These are phyloP conservation scores for Chlorella sp. DNA, from an alignment of 139 green algal genomes.

Conservation along the genomic window DNA sequence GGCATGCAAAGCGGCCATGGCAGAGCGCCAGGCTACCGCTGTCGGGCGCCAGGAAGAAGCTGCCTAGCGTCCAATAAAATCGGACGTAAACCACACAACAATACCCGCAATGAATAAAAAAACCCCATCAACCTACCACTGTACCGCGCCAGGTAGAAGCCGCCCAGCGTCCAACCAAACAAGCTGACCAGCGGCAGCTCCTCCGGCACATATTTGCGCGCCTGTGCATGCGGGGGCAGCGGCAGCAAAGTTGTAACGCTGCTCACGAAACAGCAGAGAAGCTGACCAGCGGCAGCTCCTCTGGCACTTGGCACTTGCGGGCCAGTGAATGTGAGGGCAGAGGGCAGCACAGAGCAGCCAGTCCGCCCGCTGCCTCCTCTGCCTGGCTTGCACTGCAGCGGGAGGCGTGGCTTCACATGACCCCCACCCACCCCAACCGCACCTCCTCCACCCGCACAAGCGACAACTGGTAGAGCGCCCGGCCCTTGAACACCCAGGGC, in stretches of 20 bases:
- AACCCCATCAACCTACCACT: constrained; percentile 65
- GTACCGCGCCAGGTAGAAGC: constrained; percentile 94
- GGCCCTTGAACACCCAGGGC: constrained; percentile 82
- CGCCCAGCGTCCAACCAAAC: constrained; percentile 92
- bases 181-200: constrained; percentile 86
- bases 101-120: too few relatives aligned
- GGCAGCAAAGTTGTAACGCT: not conserved
- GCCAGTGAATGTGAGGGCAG: not conserved
- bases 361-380: too few relatives aligned
- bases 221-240: constrained; percentile 51
- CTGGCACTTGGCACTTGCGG: too few relatives aligned
- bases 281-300: not conserved
- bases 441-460: constrained; percentile 80
- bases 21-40: not conserved
- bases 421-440: not conserved
- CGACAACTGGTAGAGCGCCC: constrained; percentile 89
- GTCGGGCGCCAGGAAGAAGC: not conserved
- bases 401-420: too few relatives aligned
- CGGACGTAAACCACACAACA: too few relatives aligned
- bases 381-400: too few relatives aligned
- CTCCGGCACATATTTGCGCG: constrained; percentile 79
- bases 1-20: too few relatives aligned
- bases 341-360: not conserved
- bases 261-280: not conserved
- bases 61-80: not conserved